Base-by-base conservation (phyloP, 2,329 filamentous ascomycete genomes). In the Sordariomycetes sp. region DNA sequence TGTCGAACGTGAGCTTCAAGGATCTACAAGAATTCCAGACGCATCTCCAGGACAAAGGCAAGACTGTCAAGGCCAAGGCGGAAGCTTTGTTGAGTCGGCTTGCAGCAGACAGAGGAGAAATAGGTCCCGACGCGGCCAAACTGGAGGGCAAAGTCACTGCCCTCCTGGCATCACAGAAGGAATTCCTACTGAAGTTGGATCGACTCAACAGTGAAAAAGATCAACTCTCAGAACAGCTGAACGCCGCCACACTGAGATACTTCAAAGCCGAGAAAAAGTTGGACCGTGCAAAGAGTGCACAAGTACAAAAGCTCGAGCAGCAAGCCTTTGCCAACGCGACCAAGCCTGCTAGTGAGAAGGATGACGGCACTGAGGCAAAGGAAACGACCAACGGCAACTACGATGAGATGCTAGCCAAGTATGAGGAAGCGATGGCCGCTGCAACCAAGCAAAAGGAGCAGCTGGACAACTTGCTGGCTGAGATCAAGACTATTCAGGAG, bases 261-360 rank as follows among this genome's bases (percentile, higher is more conserved):
- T 86, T 96, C 65, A 85, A 93, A 46, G 92, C 92, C 0, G 92
- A 98, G 56, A 93, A 94, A 64, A 92, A 87, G 54, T 68, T 96
- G 34, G 92, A 98, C 54, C 78, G 92, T 28, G 76, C 82, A 17
- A 90, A 86, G 58, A 98, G 92, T 52, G 65, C 79, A 12, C 87
- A 94, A 37, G 87, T 95, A 2, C 84, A 88, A 41, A 94, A 94
- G 54, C 61, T 98, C 39, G 92, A 96, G 55, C 83, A 86, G 48
- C 86, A 94, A 59, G 87, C 88, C 21, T 74, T 88, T 33, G 72
- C 84, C 38, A 81, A 81, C 37, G 75, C 72, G 6, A 66, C 70
- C 60, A 72, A 39, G 76, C 56, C 50, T 16, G 36, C 52, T n/a
- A 44, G 45, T 11, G 48, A 48, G 4, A 45, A 52, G 12, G 50